These are phyloP conservation scores for Rhodotorula sphaerocarpa DNA, from an alignment of 768 basidiomycete genomes.

Conservation along the genomic window DNA sequence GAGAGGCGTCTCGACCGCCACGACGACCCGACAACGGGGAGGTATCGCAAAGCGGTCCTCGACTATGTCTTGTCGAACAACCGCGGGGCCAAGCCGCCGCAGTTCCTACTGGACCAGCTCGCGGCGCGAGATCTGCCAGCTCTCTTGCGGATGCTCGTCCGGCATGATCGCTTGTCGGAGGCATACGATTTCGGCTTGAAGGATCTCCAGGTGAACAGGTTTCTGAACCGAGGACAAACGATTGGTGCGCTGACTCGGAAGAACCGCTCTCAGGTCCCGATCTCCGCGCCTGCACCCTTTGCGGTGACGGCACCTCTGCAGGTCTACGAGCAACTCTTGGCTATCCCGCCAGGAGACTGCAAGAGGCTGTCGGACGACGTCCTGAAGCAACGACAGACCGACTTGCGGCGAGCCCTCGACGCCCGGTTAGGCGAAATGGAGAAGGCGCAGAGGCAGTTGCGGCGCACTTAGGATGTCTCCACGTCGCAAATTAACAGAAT, in stretches of 20 bases:
- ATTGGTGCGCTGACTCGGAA: slow-evolving; percentile 47
- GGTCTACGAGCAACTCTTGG: slow-evolving; percentile 72
- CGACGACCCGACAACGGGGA: slow-evolving; percentile 62
- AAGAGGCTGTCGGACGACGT: slow-evolving; percentile 16
- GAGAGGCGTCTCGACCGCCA: slow-evolving; percentile 69
- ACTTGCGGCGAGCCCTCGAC: slow-evolving; percentile 11
- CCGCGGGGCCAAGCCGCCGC: slow-evolving; percentile 55
- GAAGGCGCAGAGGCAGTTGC: slow-evolving; percentile 13
- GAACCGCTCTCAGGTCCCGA: slow-evolving; percentile 49
- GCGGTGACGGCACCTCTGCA: slow-evolving; percentile 73
- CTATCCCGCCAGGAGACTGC: slow-evolving; percentile 15
- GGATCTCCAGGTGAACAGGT: slow-evolving; percentile 50
- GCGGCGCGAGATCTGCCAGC: slow-evolving; percentile 61
- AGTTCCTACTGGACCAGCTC: slow-evolving; percentile 71
- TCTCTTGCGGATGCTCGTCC: slow-evolving; percentile 67
- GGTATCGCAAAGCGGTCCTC: slow-evolving; percentile 66
- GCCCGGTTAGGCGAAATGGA: slow-evolving; percentile 4
- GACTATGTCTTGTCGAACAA: slow-evolving; percentile 68
- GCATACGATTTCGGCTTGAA: slow-evolving; percentile 50
- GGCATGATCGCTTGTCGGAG: slow-evolving; percentile 67
- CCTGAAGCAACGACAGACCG: slow-evolving; percentile 15
- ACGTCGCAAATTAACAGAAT: too few relatives aligned
- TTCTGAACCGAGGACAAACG: not conserved
- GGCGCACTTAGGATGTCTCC: too few relatives aligned
- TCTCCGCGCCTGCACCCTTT: slow-evolving; percentile 49